phyloP scores from a whole-genome alignment of 495 filamentous ascomycete genomes.

The Pyrenula aspistea region DNA sequence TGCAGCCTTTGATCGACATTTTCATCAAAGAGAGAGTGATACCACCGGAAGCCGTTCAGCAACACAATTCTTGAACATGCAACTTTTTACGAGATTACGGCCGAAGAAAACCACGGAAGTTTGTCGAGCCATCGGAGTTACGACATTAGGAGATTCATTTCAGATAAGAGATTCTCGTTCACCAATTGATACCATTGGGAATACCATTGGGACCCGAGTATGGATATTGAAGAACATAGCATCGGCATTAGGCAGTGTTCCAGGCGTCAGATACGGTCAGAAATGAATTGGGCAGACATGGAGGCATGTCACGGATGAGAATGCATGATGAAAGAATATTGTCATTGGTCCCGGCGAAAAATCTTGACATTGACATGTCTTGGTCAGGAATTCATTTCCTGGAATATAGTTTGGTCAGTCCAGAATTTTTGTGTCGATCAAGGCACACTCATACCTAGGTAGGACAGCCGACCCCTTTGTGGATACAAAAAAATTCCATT shows the following conservation, averaged over 20 bases:
- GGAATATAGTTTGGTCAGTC: neutral
- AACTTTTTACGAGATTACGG: neutral
- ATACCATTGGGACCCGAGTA: neutral
- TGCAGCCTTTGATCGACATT: slow-evolving; percentile 83
- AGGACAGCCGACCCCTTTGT: too few species aligned
- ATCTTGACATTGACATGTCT: neutral
- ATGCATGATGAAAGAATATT: neutral
- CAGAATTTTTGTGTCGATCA: neutral
- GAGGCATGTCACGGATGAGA: neutral
- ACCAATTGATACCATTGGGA: neutral
- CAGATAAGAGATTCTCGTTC: neutral
- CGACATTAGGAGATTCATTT: neutral
- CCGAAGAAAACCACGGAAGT: neutral
- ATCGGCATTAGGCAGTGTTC: neutral
- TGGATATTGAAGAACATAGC: neutral
- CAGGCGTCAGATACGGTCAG: neutral
- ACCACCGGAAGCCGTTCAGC: slow-evolving; percentile 49
- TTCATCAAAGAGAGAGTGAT: slow-evolving; percentile 79
- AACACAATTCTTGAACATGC: slow-evolving; percentile 13
- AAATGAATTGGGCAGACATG: neutral
- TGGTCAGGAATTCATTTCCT: neutral
- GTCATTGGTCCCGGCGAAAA: too few species aligned
- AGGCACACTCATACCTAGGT: too few species aligned
- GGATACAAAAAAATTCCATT: too few species aligned
- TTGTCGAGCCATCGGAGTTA: neutral